Base-by-base conservation (phyloP, 495 filamentous ascomycete genomes). In the Talaromyces liani region DNA sequence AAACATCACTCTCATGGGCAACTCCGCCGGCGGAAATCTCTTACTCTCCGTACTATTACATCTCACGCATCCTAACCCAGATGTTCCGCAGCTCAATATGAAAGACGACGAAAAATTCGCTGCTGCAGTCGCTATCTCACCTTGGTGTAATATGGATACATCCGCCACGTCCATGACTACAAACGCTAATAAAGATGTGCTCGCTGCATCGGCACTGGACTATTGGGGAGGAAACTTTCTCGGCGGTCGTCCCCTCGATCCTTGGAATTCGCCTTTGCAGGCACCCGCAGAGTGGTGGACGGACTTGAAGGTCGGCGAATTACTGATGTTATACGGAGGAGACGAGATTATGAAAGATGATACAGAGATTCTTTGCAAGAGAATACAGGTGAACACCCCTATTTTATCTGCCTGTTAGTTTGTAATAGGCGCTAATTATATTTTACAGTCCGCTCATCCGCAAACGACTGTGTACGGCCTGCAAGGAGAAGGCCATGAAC, bases 1-100 rank as follows among this genome's bases (percentile, higher is more conserved):
- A 10, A 34, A 8, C 20, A 60, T 67, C 12, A 62, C 41, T 39
- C 36, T 67, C 2, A 54, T 47, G n/a, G 65, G 65, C 25, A 64
- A 67, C 20, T 62, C 56, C 36, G 65, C 65, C 24, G 65, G 65
- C 33, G 63, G 41, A n/a, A 65, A 31, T 14, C 63, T 67, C 12
- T 24, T 60, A 31, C 59, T 68, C 9, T 36, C 60, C 8, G 20
- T 68, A 31, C 54, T 68, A 4, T 27, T 59, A 20, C 66, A 68
- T 27, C 65, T 60, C 25, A 20, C 60, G 2, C 65, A 67, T 27
- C 66, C 60, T 3, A 58, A 66, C 14, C 63, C 65, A 12, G 8
- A 29, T 14, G 29, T 67, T 14, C 33, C 41, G 57, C 53, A 56
- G n/a, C 61, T 61, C 63, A 54, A 22, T 34, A 1, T 64, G 12